Percentiles rank a stretch among this genome's conserved stretches.
Conservation (phyloP, 1,139 yeast species). For the Debaryomycetaceae sp. region DNA sequence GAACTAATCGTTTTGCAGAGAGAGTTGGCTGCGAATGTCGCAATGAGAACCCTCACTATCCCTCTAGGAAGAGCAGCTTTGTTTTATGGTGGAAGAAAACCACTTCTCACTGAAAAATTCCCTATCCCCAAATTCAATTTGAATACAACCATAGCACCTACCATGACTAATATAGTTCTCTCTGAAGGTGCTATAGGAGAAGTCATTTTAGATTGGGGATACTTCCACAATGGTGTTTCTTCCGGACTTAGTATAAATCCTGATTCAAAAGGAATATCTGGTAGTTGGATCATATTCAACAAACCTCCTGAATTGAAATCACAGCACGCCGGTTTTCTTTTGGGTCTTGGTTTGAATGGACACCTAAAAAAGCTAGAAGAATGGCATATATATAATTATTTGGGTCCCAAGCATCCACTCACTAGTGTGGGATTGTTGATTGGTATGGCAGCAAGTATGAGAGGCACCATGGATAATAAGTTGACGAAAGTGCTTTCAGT, state of each 20-base stretch:
- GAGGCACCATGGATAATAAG: constrained; percentile 82
- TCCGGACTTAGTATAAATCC: constrained; percentile 77
- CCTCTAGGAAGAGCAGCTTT: constrained; percentile 79
- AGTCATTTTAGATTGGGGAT: constrained; percentile 71
- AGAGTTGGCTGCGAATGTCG: constrained; percentile 60
- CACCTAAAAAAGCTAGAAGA: constrained; percentile 82
- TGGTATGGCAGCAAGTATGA: constrained; percentile 90
- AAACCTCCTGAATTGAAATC: constrained; percentile 69
- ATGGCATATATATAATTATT: constrained; percentile 93
- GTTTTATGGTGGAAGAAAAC: constrained; percentile 67
- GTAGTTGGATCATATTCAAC: constrained; percentile 91
- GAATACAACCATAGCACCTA: constrained; percentile 63
- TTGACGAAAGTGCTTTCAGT: constrained; percentile 89
- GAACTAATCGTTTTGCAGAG: constrained; percentile 59
- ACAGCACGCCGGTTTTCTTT: constrained; percentile 92
- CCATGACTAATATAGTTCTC: constrained; percentile 59
- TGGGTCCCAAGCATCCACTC: constrained; percentile 84
- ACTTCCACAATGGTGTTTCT: constrained; percentile 89
- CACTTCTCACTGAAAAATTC: constrained; percentile 81
- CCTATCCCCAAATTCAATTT: constrained; percentile 77
- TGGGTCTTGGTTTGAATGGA: constrained; percentile 90
- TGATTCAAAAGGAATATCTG: constrained; percentile 69
- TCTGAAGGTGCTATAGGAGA: constrained; percentile 54
- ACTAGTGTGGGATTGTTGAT: constrained; percentile 84
- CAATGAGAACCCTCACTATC: constrained; percentile 69